Evolutionary conservation across 371 early-diverging fungal genomes (phyloP), one percentile per base, ranked within the genome.

Genomic region (Smittium mucronatum): DNA sequence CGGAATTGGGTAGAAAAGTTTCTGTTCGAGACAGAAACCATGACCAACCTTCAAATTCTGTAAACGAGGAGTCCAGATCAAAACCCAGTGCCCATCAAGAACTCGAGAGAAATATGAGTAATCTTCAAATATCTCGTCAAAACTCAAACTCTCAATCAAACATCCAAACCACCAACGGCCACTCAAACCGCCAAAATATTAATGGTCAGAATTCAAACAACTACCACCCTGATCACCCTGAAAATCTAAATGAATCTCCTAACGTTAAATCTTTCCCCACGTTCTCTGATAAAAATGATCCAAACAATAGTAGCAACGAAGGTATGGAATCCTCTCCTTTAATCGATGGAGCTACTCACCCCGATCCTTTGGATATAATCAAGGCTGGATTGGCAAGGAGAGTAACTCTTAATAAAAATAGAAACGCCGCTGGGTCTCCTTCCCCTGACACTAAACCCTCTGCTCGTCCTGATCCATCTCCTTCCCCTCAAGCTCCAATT

Each of bases 301-400:
- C 47, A 47, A 47, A 47, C 33, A 15, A 57, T 26, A 58, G 34
- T 32, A 35, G 63, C 36, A 36, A 57, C 61, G 63, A 47, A 47
- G 47, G 47, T 11, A 47, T 21, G 11, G 11, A 31, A n/a, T n/a
- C n/a, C n/a, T n/a, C n/a, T n/a, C n/a, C n/a, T n/a, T n/a, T n/a
- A n/a, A n/a, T n/a, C n/a, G 34, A 63, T 30, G 36, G 29, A 1
- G 34, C 28, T 34, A 29, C 29, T 47, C 34, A 57, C 34, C 71
- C 71, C 35, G 79, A 79, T 64, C 79, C 79, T 5, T 71, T 79
- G 36, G 79, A 79, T 58, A 79, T 79, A 28, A 79, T 79, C 28
- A 70, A 75, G 15, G 78, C 78, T 0, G 79, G 79, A 26, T 67
- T 79, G 30, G 78, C 75, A 0, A 76, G 79, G 17, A 70, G 79